Evolutionary conservation across 2,329 filamentous ascomycete species (phyloP).

Genomic region (Cordyceps pruinosa): DNA sequence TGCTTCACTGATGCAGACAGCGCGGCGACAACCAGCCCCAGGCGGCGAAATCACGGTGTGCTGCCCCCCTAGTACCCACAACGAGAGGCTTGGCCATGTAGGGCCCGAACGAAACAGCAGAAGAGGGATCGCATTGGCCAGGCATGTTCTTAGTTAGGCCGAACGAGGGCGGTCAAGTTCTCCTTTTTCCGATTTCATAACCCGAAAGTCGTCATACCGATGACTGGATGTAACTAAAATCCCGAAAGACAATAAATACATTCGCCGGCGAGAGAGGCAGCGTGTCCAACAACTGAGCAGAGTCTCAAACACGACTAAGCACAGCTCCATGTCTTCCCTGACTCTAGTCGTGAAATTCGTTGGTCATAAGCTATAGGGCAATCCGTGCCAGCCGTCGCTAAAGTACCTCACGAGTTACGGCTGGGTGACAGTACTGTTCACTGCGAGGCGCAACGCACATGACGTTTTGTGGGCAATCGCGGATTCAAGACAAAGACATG

Average conservation of each 20-base stretch:
- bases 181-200: too few relatives aligned
- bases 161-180: not conserved
- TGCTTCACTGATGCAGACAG: conserved; percentile 21
- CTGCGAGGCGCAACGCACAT: not conserved
- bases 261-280: too few relatives aligned
- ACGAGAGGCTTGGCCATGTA: conserved; percentile 17
- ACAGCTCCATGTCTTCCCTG: too few relatives aligned
- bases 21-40: conserved; percentile 26
- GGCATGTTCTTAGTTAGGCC: not conserved
- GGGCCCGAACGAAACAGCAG: conserved; percentile 21
- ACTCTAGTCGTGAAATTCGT: too few relatives aligned
- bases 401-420: too few relatives aligned
- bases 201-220: too few relatives aligned
- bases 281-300: too few relatives aligned
- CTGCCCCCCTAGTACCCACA: conserved; percentile 25
- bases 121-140: conserved; percentile 18
- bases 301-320: too few relatives aligned
- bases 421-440: not conserved
- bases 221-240: too few relatives aligned
- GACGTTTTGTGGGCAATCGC: not conserved
- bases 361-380: too few relatives aligned
- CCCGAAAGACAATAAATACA: not conserved
- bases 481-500: not conserved
- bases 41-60: conserved; percentile 27
- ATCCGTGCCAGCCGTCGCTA: too few relatives aligned